phyloP scores from a whole-genome alignment of 208 protist genomes.

The Naegleria fowleri region DNA sequence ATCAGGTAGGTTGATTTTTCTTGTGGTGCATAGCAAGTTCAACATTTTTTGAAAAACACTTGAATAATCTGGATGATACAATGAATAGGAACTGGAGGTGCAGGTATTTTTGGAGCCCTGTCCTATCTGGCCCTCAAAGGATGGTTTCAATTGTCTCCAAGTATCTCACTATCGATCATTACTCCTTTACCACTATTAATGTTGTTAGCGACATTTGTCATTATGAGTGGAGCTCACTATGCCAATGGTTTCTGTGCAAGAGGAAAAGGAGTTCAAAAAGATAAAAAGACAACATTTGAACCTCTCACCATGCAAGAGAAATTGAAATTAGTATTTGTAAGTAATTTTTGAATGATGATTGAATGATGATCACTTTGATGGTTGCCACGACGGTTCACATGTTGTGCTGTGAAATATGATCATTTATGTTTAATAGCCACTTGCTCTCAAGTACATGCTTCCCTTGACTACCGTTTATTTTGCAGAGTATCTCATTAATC shows the following conservation, averaged over 20 bases:
- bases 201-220: not conserved
- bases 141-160: not conserved
- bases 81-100: conserved; percentile 9
- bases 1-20: not conserved
- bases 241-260: not conserved
- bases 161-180: not conserved
- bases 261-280: not conserved
- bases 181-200: not conserved
- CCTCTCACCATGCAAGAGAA: not conserved
- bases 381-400: no score
- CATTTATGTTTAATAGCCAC: no score
- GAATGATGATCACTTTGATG: not conserved
- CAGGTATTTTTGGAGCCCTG: conserved; percentile 14
- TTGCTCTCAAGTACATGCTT: conserved; percentile 11
- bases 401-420: no score
- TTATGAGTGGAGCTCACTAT: conserved; percentile 13
- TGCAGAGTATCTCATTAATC: conserved; percentile 40
- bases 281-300: not conserved
- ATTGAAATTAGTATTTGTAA: not conserved
- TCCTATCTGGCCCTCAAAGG: not conserved
- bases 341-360: not conserved
- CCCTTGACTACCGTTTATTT: conserved; percentile 43
- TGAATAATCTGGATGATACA: not conserved
- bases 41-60: not conserved
- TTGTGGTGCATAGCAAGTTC: not conserved